These are phyloP conservation scores for Tolypocladium cylindrosporum DNA, from an alignment of 2,329 filamentous ascomycete genomes.

Conservation along the genomic window DNA sequence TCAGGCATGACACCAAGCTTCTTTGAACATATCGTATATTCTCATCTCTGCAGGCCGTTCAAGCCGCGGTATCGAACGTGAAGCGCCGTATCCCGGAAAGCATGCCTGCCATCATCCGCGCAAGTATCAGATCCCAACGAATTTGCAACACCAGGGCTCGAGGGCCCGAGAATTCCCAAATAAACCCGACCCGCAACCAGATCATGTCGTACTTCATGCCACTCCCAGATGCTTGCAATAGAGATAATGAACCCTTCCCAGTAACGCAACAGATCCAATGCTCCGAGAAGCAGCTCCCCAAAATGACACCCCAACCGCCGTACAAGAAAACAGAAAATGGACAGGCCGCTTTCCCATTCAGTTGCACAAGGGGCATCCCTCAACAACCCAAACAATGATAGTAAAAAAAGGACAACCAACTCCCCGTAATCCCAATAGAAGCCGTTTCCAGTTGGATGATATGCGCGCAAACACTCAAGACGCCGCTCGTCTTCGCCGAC, in stretches of 20 bases:
- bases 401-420: constrained; percentile 18
- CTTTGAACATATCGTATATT: constrained; percentile 27
- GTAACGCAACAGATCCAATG: constrained; percentile 13
- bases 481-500: constrained; percentile 25
- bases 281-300: constrained; percentile 2
- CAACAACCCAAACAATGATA: constrained; percentile 4
- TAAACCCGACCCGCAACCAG: constrained; percentile 19
- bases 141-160: constrained; percentile 25
- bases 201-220: constrained; percentile 21
- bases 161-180: constrained; percentile 20
- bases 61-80: constrained; percentile 15
- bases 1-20: background rate
- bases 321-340: constrained; percentile 14
- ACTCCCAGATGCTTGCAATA: constrained; percentile 21
- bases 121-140: constrained; percentile 15
- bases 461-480: constrained; percentile 15
- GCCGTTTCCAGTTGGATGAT: constrained; percentile 19
- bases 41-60: constrained; percentile 20
- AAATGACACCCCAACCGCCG: constrained; percentile 5
- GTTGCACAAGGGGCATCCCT: constrained; percentile 17
- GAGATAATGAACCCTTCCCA: constrained; percentile 14
- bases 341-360: constrained; percentile 18
- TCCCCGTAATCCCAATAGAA: constrained; percentile 23
- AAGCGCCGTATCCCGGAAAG: constrained; percentile 21
- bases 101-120: constrained; percentile 17